A percentile compares a stretch with the other conserved stretches of the same genome.
Evolutionary conservation across 768 basidiomycete species (phyloP).

Genomic region (Crassisporium funariophilum): DNA sequence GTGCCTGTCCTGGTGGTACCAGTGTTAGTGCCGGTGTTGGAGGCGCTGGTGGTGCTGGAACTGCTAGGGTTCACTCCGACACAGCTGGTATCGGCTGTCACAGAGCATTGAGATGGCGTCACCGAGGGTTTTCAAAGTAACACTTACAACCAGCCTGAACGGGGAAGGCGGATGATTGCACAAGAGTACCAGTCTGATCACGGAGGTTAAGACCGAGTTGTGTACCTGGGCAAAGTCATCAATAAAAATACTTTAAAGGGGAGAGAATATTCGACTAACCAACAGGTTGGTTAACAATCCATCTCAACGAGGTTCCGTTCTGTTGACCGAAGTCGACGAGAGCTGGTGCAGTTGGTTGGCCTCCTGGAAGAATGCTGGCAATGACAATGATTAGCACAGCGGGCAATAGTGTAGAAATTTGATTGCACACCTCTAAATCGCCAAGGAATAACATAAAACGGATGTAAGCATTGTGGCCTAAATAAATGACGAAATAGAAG

Average conservation of each 20-base stretch:
- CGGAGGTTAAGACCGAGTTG: conserved; percentile 58
- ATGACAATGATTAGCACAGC: background rate
- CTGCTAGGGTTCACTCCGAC: conserved; percentile 22
- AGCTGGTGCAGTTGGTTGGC: conserved; percentile 42
- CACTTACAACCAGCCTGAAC: conserved; percentile 52
- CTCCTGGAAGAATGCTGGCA: conserved; percentile 57
- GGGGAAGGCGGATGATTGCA: conserved; percentile 55
- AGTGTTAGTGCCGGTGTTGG: background rate
- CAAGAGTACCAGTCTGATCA: conserved; percentile 55
- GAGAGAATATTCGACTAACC: conserved; percentile 35
- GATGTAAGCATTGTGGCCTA: background rate
- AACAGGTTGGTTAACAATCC: conserved; percentile 52
- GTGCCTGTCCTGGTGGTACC: conserved; percentile 3
- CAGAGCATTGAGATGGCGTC: conserved; percentile 6
- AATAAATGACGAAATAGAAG: conserved; percentile 1
- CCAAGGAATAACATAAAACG: conserved; percentile 3
- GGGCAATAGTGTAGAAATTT: background rate
- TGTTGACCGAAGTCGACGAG: conserved; percentile 48
- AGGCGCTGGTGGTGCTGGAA: conserved; percentile 12
- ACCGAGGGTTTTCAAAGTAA: background rate
- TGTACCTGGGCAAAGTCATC: too few relatives aligned
- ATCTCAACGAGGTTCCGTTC: conserved; percentile 46
- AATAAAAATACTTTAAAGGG: conserved; percentile 2
- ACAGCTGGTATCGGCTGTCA: conserved; percentile 32
- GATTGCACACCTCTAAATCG: conserved; percentile 39